Conservation (phyloP, 2,329 filamentous ascomycete species). For the Exophiala spinifera region DNA sequence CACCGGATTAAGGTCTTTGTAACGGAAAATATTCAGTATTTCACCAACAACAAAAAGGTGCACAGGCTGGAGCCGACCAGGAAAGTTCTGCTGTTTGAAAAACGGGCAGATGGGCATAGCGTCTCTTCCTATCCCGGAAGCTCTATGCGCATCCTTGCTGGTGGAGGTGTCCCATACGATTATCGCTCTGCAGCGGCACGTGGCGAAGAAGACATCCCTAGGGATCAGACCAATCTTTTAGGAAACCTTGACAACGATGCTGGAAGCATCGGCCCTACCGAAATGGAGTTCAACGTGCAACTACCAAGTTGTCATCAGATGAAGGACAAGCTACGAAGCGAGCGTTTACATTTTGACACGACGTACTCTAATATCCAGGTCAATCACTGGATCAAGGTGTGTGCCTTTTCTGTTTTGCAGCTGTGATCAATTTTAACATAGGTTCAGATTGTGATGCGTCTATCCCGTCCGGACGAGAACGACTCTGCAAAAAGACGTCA, state of each 20-base stretch:
- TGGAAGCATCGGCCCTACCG: conserved; percentile 74
- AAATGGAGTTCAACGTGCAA: conserved; percentile 92
- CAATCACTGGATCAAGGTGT: conserved; percentile 92
- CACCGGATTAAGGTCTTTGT: conserved; percentile 90
- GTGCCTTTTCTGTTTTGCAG: background rate
- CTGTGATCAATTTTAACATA: conserved; percentile 1
- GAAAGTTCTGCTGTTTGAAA: conserved; percentile 85
- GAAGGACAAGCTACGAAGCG: conserved; percentile 64
- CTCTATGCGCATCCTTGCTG: conserved; percentile 71
- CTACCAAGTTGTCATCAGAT: conserved; percentile 85
- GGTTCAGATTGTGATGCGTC: conserved; percentile 78
- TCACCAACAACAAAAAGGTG: conserved; percentile 78
- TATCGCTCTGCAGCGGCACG: conserved; percentile 54
- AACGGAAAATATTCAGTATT: conserved; percentile 88
- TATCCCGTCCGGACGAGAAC: conserved; percentile 76
- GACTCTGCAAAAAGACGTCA: conserved; percentile 78
- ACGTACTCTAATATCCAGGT: conserved; percentile 93
- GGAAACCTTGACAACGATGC: conserved; percentile 74
- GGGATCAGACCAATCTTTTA: conserved; percentile 66
- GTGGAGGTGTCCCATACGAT: conserved; percentile 72
- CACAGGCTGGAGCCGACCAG: conserved; percentile 79
- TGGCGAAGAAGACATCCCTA: conserved; percentile 54
- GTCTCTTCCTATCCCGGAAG: conserved; percentile 71
- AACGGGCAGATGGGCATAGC: conserved; percentile 74
- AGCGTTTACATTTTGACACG: conserved; percentile 79